A percentile compares a stretch with the other conserved stretches of the same genome.
phyloP scores from a whole-genome alignment of 2,329 filamentous ascomycete genomes.

The Ustulina deusta region DNA sequence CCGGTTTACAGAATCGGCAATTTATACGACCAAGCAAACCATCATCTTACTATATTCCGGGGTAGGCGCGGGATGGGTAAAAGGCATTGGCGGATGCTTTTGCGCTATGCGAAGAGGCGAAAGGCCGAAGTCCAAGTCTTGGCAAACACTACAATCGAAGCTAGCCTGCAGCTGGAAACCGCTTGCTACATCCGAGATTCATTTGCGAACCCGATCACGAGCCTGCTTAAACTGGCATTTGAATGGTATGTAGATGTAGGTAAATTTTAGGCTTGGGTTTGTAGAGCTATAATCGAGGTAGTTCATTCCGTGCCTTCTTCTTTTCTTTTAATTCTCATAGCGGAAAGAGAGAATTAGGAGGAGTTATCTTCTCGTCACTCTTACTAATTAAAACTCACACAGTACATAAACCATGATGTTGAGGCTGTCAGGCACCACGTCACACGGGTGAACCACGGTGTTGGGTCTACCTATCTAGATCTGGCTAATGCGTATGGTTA shows the following conservation, averaged over 20 bases:
- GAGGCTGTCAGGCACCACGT: neutral
- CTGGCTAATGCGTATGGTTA: neutral
- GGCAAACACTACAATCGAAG: slow-evolving; percentile 1
- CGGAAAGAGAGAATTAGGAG: no score
- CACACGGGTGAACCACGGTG: neutral
- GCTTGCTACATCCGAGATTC: neutral
- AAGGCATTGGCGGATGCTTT: neutral
- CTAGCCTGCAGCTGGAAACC: neutral
- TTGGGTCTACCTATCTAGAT: slow-evolving; percentile 2
- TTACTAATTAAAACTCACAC: no score
- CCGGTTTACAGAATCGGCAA: neutral
- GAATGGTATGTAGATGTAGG: no score
- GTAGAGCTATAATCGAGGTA: no score
- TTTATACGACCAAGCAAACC: neutral
- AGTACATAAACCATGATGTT: no score
- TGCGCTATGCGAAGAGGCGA: slow-evolving; percentile 17
- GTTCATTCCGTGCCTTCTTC: no score
- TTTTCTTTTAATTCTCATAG: no score
- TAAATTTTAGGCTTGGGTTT: no score
- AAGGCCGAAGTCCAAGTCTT: slow-evolving; percentile 20
- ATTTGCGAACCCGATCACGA: neutral
- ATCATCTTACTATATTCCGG: neutral
- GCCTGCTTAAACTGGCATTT: no score
- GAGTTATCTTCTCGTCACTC: no score
- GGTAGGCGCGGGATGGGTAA: no score